Base-by-base conservation (phyloP, 768 basidiomycete genomes). In the Sporobolomyces phaffii region DNA sequence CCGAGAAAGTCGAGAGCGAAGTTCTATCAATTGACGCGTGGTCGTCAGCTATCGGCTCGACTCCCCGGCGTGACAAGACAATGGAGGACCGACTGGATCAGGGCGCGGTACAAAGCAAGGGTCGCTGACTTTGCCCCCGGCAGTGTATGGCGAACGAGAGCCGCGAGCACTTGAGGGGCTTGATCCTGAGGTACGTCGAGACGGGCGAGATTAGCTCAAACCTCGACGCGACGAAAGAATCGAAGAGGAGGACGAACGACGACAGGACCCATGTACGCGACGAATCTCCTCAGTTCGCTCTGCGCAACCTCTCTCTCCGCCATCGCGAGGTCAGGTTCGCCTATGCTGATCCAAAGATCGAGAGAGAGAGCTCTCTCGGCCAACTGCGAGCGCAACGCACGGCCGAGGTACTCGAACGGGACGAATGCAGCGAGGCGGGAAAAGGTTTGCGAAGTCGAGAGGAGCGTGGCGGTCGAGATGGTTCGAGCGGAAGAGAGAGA, bases 401-500 rank as follows among this genome's bases (percentile, higher is more conserved):
- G 54, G 33, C 28, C 33, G 34, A 67, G 47, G 54, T 64, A 71
- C 34, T 71, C 70, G 45, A 64, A 40, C 11, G 70, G 70, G 5
- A 71, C 31, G 29, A 28, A 17, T 8, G 38, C 24, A 8, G 48
- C 43, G 28, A 67, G 15, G 1, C 36, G 15, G 0, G 47, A 29
- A 36, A 61, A 61, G 18, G 44, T 45, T 40, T 31, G n/a, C 2
- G 54, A 38, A 17, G 62, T 34, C 13, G n/a, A 4, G n/a, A 57
- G 24, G 24, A 71, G 48, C 14, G 62, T 49, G 0, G 29, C 2
- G 2, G 43, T 2, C 0, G 47, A 8, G 18, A 62, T 54, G 0
- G 63, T 47, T 7, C 20, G 31, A 0, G 62, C 51, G 2, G 61
- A 18, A 1, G 51, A 24, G 3, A 36, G 20, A 1, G 13, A 3